These are phyloP conservation scores for Malus sieversii DNA, from an alignment of 306 rosid genomes.

Conservation along the genomic window DNA sequence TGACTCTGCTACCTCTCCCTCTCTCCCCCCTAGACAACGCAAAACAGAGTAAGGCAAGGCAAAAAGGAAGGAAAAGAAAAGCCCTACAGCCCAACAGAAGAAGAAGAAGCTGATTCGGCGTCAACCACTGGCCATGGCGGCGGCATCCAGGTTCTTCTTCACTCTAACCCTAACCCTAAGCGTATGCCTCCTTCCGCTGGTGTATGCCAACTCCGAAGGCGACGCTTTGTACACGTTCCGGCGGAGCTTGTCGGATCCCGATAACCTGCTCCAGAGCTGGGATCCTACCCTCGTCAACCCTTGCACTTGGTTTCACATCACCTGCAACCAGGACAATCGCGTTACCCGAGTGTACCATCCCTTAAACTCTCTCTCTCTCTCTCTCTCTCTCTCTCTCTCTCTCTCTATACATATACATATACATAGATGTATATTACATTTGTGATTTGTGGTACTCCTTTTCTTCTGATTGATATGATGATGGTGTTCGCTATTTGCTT, in stretches of 20 bases:
- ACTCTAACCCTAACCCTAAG: constrained; percentile 14
- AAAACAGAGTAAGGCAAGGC: neutral
- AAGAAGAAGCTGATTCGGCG: neutral
- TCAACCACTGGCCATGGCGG: constrained; percentile 31
- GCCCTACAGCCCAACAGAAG: no score
- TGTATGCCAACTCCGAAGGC: constrained; percentile 65
- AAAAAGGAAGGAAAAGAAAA: no score
- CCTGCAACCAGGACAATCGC: constrained; percentile 83
- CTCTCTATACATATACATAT: neutral
- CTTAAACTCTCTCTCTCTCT: neutral
- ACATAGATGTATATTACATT: neutral
- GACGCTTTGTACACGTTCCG: constrained; percentile 79
- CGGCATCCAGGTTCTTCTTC: constrained; percentile 5
- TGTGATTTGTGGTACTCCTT: neutral
- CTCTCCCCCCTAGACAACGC: neutral
- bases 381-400: constrained; percentile 4
- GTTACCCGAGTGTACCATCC: constrained; percentile 77
- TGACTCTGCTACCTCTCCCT: neutral
- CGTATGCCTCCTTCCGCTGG: constrained; percentile 34
- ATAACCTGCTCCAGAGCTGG: constrained; percentile 92
- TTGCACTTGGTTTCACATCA: constrained; percentile 96
- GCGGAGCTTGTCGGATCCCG: constrained; percentile 74
- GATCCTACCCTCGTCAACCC: constrained; percentile 95
- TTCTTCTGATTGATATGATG: neutral
- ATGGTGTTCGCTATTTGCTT: neutral